Evolutionary conservation across 1,284 basidiomycete genomes (phyloP).

Genomic region (Rhodotorula sp.): DNA sequence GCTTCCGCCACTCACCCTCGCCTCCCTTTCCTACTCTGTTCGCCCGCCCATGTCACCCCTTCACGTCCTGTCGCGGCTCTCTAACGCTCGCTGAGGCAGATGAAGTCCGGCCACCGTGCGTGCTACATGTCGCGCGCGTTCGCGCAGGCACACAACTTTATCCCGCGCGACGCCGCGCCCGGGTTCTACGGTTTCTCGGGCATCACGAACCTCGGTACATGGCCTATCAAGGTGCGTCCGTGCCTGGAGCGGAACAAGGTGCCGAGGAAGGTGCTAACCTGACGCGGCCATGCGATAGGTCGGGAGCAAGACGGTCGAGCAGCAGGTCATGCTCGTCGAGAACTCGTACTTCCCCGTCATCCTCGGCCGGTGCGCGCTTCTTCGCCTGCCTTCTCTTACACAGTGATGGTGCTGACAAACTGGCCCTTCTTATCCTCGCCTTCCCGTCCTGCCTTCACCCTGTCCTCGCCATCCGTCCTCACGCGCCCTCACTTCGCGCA

Average conservation of each 20-base stretch:
- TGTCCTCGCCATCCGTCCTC: not conserved
- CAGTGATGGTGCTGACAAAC: not conserved
- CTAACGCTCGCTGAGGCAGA: conserved; percentile 39
- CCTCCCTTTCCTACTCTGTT: not conserved
- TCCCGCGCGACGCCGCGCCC: conserved; percentile 72
- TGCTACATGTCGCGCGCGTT: conserved; percentile 96
- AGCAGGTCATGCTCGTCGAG: conserved; percentile 70
- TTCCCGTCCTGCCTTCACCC: not conserved
- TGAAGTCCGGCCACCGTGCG: conserved; percentile 89
- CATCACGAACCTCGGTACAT: conserved; percentile 56
- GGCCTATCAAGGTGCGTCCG: conserved; percentile 44
- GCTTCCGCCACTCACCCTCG: not conserved
- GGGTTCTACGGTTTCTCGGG: conserved; percentile 85
- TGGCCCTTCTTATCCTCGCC: too few species aligned
- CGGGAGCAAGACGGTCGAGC: conserved; percentile 56
- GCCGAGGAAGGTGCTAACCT: too few species aligned
- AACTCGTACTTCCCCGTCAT: conserved; percentile 97
- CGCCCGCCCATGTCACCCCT: not conserved
- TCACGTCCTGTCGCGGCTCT: not conserved
- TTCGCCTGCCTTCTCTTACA: not conserved
- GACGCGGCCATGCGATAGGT: conserved; percentile 48
- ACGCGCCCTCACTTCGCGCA: not conserved
- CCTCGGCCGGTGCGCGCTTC: conserved; percentile 64
- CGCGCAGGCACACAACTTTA: conserved; percentile 83
- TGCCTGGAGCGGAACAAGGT: too few species aligned